Evolutionary conservation across 495 filamentous ascomycete species (phyloP).

Genomic region (Cercophora newfieldiana): DNA sequence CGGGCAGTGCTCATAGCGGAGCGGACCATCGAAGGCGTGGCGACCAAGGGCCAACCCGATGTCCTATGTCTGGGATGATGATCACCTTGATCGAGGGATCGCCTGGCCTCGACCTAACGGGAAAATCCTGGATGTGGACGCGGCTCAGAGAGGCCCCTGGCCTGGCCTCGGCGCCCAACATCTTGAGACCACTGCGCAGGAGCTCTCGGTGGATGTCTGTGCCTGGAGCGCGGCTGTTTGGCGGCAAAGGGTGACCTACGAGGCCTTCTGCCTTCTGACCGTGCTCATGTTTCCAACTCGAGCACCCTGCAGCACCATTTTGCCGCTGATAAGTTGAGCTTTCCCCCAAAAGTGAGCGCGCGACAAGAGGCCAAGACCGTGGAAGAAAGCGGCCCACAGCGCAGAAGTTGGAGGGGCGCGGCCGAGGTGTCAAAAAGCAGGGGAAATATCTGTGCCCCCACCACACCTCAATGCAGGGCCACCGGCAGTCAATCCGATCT

Average conservation of each 20-base stretch:
- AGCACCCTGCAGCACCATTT: background rate
- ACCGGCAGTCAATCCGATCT: slow-evolving; percentile 1
- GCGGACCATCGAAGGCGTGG: slow-evolving; percentile 12
- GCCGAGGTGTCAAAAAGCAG: slow-evolving; percentile 6
- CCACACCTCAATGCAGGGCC: slow-evolving; percentile 16
- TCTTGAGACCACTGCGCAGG: background rate
- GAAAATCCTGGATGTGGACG: background rate
- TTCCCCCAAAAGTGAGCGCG: background rate
- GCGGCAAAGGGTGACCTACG: background rate
- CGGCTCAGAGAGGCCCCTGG: background rate
- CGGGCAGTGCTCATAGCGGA: background rate
- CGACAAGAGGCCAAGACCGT: background rate
- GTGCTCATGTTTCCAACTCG: background rate
- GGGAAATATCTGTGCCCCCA: slow-evolving; percentile 9
- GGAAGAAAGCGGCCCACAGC: background rate
- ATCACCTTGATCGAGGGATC: background rate
- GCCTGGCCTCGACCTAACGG: background rate
- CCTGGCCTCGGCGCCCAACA: background rate
- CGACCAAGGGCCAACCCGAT: background rate
- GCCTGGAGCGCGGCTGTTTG: background rate
- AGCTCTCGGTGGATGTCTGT: background rate
- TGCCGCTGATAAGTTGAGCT: background rate
- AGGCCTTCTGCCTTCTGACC: background rate
- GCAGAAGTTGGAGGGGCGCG: background rate
- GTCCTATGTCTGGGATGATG: background rate